Percentiles rank a stretch among this genome's conserved stretches.
These are phyloP conservation scores for Pseudonitzschia pungens DNA, from an alignment of 108 stramenopile species.

Conservation along the genomic window DNA sequence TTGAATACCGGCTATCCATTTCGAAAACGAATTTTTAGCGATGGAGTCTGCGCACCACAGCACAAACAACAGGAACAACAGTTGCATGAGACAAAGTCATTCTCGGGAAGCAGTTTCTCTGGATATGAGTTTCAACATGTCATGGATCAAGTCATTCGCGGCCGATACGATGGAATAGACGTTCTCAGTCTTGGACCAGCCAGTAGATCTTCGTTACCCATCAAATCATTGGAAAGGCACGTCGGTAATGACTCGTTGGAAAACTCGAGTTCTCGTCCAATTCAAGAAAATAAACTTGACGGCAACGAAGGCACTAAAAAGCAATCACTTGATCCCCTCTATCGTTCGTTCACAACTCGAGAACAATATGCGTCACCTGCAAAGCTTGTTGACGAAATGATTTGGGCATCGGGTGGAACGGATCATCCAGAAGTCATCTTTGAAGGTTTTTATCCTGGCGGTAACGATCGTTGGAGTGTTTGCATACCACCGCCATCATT, in stretches of 20 bases:
- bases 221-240: not conserved
- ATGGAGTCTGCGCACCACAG: not conserved
- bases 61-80: not conserved
- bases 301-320: not conserved
- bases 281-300: too few species aligned
- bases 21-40: conserved; percentile 7
- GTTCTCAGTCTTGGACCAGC: conserved; percentile 47
- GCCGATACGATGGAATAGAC: conserved; percentile 59
- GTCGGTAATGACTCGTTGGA: not conserved
- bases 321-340: conserved; percentile 31
- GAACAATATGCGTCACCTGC: conserved; percentile 14
- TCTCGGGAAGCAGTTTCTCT: not conserved
- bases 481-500: conserved; percentile 23
- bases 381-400: conserved; percentile 43
- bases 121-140: not conserved
- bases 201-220: not conserved
- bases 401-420: conserved; percentile 43
- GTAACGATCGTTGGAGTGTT: conserved; percentile 58
- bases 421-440: conserved; percentile 50
- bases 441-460: conserved; percentile 52
- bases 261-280: too few species aligned
- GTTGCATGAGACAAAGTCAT: not conserved
- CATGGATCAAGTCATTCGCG: conserved; percentile 48
- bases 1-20: conserved; percentile 6
- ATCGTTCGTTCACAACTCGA: conserved; percentile 16